Percentiles rank a stretch among this genome's conserved stretches.
Conservation (phyloP, 305 asterid species). For the Salvia sclarea region DNA sequence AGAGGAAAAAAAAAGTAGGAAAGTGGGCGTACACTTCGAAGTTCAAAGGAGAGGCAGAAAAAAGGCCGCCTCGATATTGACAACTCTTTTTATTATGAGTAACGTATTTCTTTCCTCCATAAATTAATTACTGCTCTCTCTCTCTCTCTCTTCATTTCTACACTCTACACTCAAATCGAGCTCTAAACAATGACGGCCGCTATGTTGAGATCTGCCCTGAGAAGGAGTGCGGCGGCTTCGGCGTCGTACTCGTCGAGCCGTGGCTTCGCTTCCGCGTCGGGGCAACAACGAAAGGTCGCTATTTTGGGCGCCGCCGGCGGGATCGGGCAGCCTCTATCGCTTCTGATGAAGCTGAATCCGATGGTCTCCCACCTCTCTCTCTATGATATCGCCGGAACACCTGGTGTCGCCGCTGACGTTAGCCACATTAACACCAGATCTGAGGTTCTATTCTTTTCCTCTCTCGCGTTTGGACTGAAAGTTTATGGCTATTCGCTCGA, state of each 20-base stretch:
- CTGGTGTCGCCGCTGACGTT: slow-evolving; percentile 92
- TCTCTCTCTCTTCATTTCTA: not conserved
- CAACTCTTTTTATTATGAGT: no score
- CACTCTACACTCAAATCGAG: not conserved
- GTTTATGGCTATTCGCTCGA: not conserved
- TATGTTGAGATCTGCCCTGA: slow-evolving; percentile 55
- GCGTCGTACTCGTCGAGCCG: slow-evolving; percentile 42
- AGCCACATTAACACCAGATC: slow-evolving; percentile 92
- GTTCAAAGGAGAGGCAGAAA: not conserved
- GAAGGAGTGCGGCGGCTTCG: slow-evolving; percentile 34
- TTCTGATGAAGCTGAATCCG: slow-evolving; percentile 82
- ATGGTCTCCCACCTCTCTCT: slow-evolving; percentile 68
- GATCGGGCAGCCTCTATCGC: slow-evolving; percentile 78
- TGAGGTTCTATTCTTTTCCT: slow-evolving; percentile 44
- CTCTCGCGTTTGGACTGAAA: not conserved
- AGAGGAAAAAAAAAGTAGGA: not conserved
- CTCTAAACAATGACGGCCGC: slow-evolving; percentile 47
- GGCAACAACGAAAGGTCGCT: slow-evolving; percentile 64
- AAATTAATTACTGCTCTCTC: not conserved
- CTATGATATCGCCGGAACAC: slow-evolving; percentile 88
- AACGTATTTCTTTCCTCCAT: not conserved
- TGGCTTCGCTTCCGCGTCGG: slow-evolving; percentile 52
- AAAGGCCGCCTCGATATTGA: not conserved
- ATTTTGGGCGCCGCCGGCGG: slow-evolving; percentile 85
- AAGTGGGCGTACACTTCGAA: slow-evolving; percentile 19